phyloP scores from a whole-genome alignment of 345 rosid genomes.

The Salix dunnii region DNA sequence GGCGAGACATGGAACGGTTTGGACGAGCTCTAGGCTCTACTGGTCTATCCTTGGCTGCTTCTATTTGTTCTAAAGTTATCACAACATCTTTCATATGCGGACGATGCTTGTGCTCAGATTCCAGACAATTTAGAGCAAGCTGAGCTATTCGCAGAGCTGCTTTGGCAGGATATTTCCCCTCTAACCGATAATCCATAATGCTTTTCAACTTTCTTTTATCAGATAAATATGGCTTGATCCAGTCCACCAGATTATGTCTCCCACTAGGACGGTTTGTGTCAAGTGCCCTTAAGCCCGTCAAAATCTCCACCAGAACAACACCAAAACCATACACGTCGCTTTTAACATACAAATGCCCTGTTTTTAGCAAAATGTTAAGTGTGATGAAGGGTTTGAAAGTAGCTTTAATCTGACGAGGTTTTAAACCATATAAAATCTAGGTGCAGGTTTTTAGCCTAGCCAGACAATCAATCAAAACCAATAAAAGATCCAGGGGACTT shows the following conservation, averaged over 20 bases:
- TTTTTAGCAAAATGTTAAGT: conserved; percentile 7
- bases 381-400: background rate
- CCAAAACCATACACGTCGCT: conserved; percentile 96
- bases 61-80: conserved; percentile 54
- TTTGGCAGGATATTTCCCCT: conserved; percentile 78
- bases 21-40: conserved; percentile 48
- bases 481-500: background rate
- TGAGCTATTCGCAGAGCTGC: conserved; percentile 62
- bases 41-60: conserved; percentile 47
- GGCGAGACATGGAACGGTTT: conserved; percentile 23
- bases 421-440: background rate
- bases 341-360: conserved; percentile 95
- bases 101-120: conserved; percentile 60
- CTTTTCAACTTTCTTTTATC: conserved; percentile 65
- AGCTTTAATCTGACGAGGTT: background rate
- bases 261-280: conserved; percentile 75
- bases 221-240: conserved; percentile 75
- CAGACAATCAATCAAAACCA: background rate
- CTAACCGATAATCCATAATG: conserved; percentile 65
- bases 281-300: conserved; percentile 79
- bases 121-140: conserved; percentile 70
- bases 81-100: conserved; percentile 90
- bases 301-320: conserved; percentile 78
- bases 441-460: background rate
- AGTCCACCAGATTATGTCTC: conserved; percentile 63